phyloP scores from a whole-genome alignment of 2,329 filamentous ascomycete genomes.

The Colletotrichum echinochloae region DNA sequence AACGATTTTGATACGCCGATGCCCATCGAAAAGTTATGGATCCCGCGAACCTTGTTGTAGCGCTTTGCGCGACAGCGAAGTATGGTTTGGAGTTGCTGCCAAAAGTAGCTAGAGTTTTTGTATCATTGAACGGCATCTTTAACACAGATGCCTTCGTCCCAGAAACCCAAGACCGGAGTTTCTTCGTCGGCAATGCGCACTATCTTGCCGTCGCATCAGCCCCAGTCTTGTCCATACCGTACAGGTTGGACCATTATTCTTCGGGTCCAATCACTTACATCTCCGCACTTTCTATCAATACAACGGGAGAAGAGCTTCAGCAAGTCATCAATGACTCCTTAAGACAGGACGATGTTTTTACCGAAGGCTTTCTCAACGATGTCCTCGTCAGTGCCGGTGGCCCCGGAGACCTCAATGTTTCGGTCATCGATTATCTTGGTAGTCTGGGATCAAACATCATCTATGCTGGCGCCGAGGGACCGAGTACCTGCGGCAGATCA shows the following conservation, averaged over 20 bases:
- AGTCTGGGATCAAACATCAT: not conserved
- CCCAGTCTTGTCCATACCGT: not conserved
- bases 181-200: not conserved
- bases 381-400: not conserved
- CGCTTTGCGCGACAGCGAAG: not conserved
- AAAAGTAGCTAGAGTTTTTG: not conserved
- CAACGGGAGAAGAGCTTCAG: conserved; percentile 1
- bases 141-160: not conserved
- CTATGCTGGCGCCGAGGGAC: not conserved
- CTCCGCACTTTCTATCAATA: not conserved
- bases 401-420: not conserved
- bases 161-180: not conserved
- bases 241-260: not conserved
- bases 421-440: conserved; percentile 5
- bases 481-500: conserved; percentile 1
- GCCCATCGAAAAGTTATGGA: not conserved
- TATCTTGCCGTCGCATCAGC: not conserved
- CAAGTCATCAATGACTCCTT: not conserved
- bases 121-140: not conserved
- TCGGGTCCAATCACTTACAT: conserved; percentile 2
- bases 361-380: not conserved
- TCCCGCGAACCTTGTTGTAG: not conserved
- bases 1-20: not conserved
- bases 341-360: not conserved
- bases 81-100: not conserved